Evolutionary conservation across 129 eudicot species (phyloP).

Genomic region (Glebionis coronaria): DNA sequence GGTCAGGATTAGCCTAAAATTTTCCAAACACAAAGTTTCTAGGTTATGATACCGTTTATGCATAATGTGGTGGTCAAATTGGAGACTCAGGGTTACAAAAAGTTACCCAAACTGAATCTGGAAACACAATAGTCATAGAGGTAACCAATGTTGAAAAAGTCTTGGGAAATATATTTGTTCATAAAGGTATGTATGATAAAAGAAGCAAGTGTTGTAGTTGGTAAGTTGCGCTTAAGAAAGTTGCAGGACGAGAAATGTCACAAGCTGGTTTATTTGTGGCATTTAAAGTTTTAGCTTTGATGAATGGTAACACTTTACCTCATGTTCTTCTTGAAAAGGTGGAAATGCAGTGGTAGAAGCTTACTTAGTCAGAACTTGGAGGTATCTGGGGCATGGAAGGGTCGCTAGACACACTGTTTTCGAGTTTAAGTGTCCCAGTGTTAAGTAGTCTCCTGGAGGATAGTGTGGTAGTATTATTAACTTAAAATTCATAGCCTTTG

Average conservation of each 20-base stretch:
- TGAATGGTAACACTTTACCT: conserved; percentile 75
- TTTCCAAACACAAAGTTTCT: no score
- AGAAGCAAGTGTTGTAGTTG: no score
- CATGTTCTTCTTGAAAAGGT: conserved; percentile 67
- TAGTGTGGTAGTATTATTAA: conserved; percentile 54
- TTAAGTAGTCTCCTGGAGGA: conserved; percentile 85
- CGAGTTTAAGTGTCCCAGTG: conserved; percentile 96
- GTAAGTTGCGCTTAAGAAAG: conserved; percentile 87
- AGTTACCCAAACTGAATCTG: no score
- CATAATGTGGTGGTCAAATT: no score
- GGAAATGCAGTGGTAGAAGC: conserved; percentile 83
- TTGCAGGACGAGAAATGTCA: conserved; percentile 84
- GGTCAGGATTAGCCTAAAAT: no score
- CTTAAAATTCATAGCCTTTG: conserved; percentile 34
- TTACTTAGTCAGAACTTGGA: conserved; percentile 79
- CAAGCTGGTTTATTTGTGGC: conserved; percentile 99
- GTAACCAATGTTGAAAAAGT: no score
- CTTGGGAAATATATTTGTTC: no score
- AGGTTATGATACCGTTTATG: no score
- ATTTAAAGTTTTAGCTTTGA: conserved; percentile 82
- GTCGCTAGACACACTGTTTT: conserved; percentile 93
- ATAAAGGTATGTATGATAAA: no score
- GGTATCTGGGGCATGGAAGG: conserved; percentile 91
- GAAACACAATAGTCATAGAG: no score
- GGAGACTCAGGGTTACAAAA: no score